A percentile compares a stretch with the other conserved stretches of the same genome.
These are phyloP conservation scores for Nitzschia putrida DNA, from an alignment of 108 stramenopile species.

Conservation along the genomic window DNA sequence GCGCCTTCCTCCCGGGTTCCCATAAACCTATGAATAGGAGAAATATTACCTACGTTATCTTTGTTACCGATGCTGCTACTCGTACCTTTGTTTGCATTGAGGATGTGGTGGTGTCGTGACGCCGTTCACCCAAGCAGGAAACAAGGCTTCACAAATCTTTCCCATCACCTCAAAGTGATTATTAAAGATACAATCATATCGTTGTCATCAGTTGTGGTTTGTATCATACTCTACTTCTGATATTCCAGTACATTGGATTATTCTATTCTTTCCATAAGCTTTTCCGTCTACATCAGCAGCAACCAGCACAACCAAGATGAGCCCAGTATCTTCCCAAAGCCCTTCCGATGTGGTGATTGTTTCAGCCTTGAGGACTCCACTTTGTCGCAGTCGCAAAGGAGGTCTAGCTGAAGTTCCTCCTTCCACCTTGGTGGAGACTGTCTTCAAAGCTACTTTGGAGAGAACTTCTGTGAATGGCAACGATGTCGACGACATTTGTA, in stretches of 20 bases:
- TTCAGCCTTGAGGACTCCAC: conserved; percentile 78
- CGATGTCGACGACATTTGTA: conserved; percentile 80
- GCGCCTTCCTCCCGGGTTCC: too few species aligned
- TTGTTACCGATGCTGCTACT: too few species aligned
- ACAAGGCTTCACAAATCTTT: background rate
- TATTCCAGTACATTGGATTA: background rate
- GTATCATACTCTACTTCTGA: background rate
- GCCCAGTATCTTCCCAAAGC: conserved; percentile 1
- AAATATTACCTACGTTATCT: too few species aligned
- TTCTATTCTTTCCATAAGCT: too few species aligned
- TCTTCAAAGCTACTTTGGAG: conserved; percentile 45
- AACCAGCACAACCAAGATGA: background rate
- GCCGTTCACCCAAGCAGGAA: background rate
- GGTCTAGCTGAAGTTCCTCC: conserved; percentile 68
- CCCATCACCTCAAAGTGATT: background rate
- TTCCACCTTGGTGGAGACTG: conserved; percentile 70
- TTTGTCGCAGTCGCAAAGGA: conserved; percentile 79
- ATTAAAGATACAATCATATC: background rate
- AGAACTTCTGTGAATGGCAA: conserved; percentile 20
- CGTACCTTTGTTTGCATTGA: too few species aligned
- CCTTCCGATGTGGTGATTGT: conserved; percentile 83
- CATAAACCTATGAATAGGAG: too few species aligned
- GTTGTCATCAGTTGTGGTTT: background rate
- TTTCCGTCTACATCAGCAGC: background rate
- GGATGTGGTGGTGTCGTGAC: too few species aligned